Base-by-base conservation (phyloP, 106 monocot genomes). In the Allium sativum region DNA sequence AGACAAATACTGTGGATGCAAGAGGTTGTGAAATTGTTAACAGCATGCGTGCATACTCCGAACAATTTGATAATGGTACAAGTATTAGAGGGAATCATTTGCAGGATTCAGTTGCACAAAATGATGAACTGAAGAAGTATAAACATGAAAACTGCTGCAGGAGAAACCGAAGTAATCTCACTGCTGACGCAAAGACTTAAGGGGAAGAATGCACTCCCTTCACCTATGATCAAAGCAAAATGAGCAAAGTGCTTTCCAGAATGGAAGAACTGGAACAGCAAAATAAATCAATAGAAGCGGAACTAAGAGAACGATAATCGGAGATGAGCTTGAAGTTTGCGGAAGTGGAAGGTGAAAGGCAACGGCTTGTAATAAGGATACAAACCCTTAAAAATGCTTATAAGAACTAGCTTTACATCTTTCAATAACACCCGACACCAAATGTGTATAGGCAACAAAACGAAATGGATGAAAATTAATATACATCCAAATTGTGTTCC, bases 271-370 rank as follows among this genome's bases (percentile, higher is more conserved):
- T 94, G 70, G 86, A 77, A 66, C 70, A 79, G 63, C 74, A 59
- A 52, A 89, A 94, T 69, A 55, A 79, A 42, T 55, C 65, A 9
- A 83, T 89, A 83, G 93, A 86, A 73, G 59, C 58, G 42, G 93
- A 94, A 67, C 70, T 94, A 68, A 89, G 86, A 68, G 89, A 89
- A 71, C 80, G 86, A 68, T 94, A 94, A 68, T 94, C 93, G 6
- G 93, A 89, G 56, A 79, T 89, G 48, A 94, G 93, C 58, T 78
- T 94, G 51, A 94, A 73, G 61, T 94, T 94, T 68, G 93, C 93
- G 22, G 86, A 94, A 67, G 89, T 94, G 0, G 89, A 94, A 79
- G 89, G 83, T 47, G 89, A 94, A 70, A 89, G 93, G 64, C 93
- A 94, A 70, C 80, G 83, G 58, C 93, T 89, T 65, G 93, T 94